A percentile compares a stretch with the other conserved stretches of the same genome.
Conservation (phyloP, 495 filamentous ascomycete genomes). For the Neurospora sp. region DNA sequence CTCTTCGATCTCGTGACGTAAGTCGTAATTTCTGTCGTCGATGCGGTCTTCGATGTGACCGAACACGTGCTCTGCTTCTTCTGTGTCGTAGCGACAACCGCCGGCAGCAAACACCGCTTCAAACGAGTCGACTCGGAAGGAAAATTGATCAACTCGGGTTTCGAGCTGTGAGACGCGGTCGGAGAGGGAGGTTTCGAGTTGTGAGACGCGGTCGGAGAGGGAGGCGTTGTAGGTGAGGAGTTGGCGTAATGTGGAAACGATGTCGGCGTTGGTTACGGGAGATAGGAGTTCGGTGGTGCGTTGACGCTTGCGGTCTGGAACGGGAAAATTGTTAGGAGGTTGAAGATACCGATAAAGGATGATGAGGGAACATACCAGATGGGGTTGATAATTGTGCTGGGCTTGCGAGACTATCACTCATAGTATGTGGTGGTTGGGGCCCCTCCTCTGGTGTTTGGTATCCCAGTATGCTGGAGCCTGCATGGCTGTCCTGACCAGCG, state of each 20-base stretch:
- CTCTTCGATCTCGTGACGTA: slow-evolving; percentile 1
- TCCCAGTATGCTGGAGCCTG: background rate
- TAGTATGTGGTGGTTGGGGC: background rate
- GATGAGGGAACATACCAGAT: background rate
- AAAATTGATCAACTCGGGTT: background rate
- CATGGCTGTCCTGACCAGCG: background rate
- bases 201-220: background rate
- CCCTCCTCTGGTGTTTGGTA: background rate
- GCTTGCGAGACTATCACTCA: background rate
- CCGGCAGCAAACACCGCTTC: background rate
- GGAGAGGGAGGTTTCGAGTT: background rate
- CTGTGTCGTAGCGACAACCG: slow-evolving; percentile 1
- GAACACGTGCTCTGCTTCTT: slow-evolving; percentile 2
- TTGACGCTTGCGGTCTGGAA: slow-evolving; percentile 1
- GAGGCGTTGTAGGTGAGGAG: background rate
- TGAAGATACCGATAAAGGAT: background rate
- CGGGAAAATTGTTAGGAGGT: background rate
- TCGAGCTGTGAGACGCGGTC: background rate
- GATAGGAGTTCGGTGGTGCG: slow-evolving; percentile 1
- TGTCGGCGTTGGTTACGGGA: background rate
- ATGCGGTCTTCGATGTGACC: background rate
- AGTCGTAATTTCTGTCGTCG: background rate
- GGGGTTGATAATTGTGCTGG: background rate
- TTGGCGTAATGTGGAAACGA: background rate
- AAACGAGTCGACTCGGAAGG: background rate